Base-by-base conservation (phyloP, 441 rosid species). In the Euphorbia celastroides region DNA sequence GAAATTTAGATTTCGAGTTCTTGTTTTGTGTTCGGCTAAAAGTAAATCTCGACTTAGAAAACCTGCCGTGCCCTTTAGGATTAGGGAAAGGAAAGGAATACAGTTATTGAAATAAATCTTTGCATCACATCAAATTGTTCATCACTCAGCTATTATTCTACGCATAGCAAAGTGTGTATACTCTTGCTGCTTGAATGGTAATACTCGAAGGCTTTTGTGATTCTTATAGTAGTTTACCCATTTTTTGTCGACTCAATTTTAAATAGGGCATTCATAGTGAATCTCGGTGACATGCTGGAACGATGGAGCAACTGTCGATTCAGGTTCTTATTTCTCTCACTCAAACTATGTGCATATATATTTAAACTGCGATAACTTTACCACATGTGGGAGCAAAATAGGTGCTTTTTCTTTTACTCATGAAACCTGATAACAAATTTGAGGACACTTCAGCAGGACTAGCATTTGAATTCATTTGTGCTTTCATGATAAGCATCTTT, bases 221-320 rank as follows among this genome's bases (percentile, higher is more conserved):
- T 57, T 60, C 57, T 17, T 10, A 22, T 41, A 28, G 6, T 50
- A n/a, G n/a, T n/a, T n/a, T n/a, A n/a, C n/a, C n/a, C 56, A 48
- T 58, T 63, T 22, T 52, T 41, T 55, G 52, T 28, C 4, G 74
- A 62, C 30, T 57, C 70, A 25, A 36, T 72, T 58, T 79, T 30
- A 23, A 22, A 52, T 87, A 91, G 93, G 66, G 89, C 92, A 64
- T 87, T 91, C 73, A 77, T 91, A 20, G 93, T 87, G 65, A 91
- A 89, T 77, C 88, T 91, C 57, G 97, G 96, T 26, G 96, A 90
- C 51, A 72, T 93, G 92, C 66, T 90, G 74, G 93, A 93, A 77
- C 92, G 95, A 55, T 90, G 93, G 98, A 93, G 90, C 84, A 93
- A 90, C 75, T 79, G 92, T 63, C 36, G 72, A 58, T 93, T 87